Evolutionary conservation across 768 basidiomycete species (phyloP).

Genomic region (Gymnopilus junonius): DNA sequence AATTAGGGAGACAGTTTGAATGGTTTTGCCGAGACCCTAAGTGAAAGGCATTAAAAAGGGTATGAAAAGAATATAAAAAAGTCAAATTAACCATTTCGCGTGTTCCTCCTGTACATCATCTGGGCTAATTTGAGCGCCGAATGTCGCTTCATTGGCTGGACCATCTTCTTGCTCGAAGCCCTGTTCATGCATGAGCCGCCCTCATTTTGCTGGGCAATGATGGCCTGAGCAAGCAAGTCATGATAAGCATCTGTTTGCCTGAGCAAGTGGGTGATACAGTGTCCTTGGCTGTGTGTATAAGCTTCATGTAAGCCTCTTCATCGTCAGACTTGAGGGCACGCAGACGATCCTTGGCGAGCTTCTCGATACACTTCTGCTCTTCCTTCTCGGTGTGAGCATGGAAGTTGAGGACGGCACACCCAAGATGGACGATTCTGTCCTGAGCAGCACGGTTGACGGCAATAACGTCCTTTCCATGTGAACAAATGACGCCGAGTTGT

Average conservation of each 20-base stretch:
- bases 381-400: conserved; percentile 95
- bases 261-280: conserved; percentile 96
- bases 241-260: conserved; percentile 94
- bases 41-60: conserved; percentile 15
- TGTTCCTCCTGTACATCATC: conserved; percentile 73
- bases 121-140: conserved; percentile 77
- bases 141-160: conserved; percentile 84
- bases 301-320: conserved; percentile 99
- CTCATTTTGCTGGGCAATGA: conserved; percentile 90
- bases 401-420: conserved; percentile 80
- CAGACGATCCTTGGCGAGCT: conserved; percentile 96
- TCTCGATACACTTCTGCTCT: conserved; percentile 96
- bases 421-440: conserved; percentile 72
- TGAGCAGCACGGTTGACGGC: conserved; percentile 67
- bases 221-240: conserved; percentile 93
- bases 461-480: conserved; percentile 79
- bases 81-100: conserved; percentile 79
- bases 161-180: conserved; percentile 69
- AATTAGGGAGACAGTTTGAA: conserved; percentile 92
- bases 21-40: conserved; percentile 94
- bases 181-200: conserved; percentile 42
- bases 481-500: conserved; percentile 84
- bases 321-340: conserved; percentile 97
- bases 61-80: conserved; percentile 9
- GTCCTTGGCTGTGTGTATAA: conserved; percentile 98